These are phyloP conservation scores for Aspergillus bridgeri DNA, from an alignment of 495 filamentous ascomycete species.

Conservation along the genomic window DNA sequence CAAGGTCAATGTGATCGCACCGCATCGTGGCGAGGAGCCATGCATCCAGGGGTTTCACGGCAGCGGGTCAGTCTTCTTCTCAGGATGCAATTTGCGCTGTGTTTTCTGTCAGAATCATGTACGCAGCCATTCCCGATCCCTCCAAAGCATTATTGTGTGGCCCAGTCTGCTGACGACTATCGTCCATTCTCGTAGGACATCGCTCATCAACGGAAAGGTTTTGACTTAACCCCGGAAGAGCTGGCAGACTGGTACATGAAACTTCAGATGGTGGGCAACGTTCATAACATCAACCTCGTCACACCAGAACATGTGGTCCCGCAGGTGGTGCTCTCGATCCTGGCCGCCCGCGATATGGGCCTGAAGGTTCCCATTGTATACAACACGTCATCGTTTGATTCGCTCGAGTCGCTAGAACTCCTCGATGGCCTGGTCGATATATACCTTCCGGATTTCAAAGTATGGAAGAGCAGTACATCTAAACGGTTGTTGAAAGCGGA, in stretches of 20 bases:
- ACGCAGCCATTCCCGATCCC: neutral
- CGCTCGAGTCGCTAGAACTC: slow-evolving; percentile 59
- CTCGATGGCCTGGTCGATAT: slow-evolving; percentile 75
- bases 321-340: slow-evolving; percentile 66
- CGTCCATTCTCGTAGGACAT: slow-evolving; percentile 48
- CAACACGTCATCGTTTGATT: slow-evolving; percentile 76
- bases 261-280: slow-evolving; percentile 61
- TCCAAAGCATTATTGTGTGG: no score
- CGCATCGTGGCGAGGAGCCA: slow-evolving; percentile 56
- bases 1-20: slow-evolving; percentile 76
- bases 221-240: slow-evolving; percentile 72
- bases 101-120: slow-evolving; percentile 79
- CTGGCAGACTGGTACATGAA: slow-evolving; percentile 75
- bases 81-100: slow-evolving; percentile 70
- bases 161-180: neutral
- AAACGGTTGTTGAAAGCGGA: slow-evolving; percentile 69
- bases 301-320: slow-evolving; percentile 78
- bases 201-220: slow-evolving; percentile 66
- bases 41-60: slow-evolving; percentile 75
- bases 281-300: slow-evolving; percentile 78
- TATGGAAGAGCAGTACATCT: slow-evolving; percentile 62
- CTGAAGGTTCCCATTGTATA: slow-evolving; percentile 69
- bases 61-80: slow-evolving; percentile 72
- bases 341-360: slow-evolving; percentile 63
- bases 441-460: slow-evolving; percentile 77